A percentile compares a stretch with the other conserved stretches of the same genome.
Evolutionary conservation across 75 land plant species (phyloP).

Genomic region (Ceratopteris richardii): DNA sequence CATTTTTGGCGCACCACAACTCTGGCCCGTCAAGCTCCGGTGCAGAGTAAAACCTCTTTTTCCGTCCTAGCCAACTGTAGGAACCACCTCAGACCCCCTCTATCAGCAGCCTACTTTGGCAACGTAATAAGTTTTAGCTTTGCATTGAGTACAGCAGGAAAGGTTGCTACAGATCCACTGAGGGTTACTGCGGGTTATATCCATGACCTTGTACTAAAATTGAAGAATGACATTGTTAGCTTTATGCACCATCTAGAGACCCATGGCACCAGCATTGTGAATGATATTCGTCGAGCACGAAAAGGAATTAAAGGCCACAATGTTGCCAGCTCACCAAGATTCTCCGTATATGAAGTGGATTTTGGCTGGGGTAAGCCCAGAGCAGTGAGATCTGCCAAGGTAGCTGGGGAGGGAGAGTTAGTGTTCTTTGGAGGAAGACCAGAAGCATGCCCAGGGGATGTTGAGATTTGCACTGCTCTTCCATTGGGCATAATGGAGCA

Average conservation of each 20-base stretch:
- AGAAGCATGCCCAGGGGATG: background rate
- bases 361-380: constrained; percentile 32
- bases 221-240: no score
- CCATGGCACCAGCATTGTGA: background rate
- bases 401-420: background rate
- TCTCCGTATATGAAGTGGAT: constrained; percentile 23
- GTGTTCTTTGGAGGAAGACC: background rate
- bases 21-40: background rate
- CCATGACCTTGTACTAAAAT: no score
- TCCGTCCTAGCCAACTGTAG: constrained; percentile 1
- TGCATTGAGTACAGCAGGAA: constrained; percentile 4
- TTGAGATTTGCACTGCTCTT: constrained; percentile 1
- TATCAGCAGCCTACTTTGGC: constrained; percentile 22
- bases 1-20: constrained; percentile 18
- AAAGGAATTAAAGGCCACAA: background rate
- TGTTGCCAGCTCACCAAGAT: constrained; percentile 20
- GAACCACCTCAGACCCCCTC: constrained; percentile 6
- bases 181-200: background rate
- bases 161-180: constrained; percentile 4
- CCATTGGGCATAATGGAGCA: background rate
- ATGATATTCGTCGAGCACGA: no score
- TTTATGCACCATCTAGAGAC: background rate
- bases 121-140: constrained; percentile 3
- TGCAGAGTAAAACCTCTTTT: background rate
- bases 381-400: constrained; percentile 6